phyloP scores from a whole-genome alignment of 805 yeast genomes.

The Candida gorgasii region DNA sequence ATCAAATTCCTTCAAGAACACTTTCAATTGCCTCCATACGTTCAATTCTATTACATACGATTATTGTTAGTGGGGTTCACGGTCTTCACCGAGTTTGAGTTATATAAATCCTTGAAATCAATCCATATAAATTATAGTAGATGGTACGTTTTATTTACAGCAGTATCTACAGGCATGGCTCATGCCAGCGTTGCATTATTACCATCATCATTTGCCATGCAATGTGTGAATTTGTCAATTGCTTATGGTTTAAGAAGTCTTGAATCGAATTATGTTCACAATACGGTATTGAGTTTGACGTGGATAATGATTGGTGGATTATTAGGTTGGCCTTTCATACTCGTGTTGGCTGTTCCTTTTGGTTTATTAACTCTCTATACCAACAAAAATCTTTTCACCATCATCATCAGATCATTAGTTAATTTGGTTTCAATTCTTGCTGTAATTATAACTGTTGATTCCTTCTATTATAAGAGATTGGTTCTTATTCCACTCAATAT shows the following conservation, averaged over 20 bases:
- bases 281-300: slow-evolving; percentile 26
- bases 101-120: slow-evolving; percentile 44
- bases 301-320: slow-evolving; percentile 68
- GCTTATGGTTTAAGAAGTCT: slow-evolving; percentile 32
- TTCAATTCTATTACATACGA: slow-evolving; percentile 57
- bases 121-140: slow-evolving; percentile 46
- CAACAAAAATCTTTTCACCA: background rate
- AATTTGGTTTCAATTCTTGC: slow-evolving; percentile 21
- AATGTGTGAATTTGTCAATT: slow-evolving; percentile 46
- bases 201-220: slow-evolving; percentile 76
- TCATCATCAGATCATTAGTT: slow-evolving; percentile 9
- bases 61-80: slow-evolving; percentile 38
- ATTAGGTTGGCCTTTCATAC: slow-evolving; percentile 89
- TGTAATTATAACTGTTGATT: slow-evolving; percentile 50
- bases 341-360: slow-evolving; percentile 64
- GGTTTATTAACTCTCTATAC: slow-evolving; percentile 31
- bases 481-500: slow-evolving; percentile 80
- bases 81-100: slow-evolving; percentile 51
- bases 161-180: slow-evolving; percentile 77
- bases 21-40: slow-evolving; percentile 22
- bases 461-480: slow-evolving; percentile 57
- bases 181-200: slow-evolving; percentile 86
- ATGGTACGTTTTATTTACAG: slow-evolving; percentile 63
- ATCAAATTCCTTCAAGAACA: slow-evolving; percentile 15
- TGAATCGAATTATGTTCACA: slow-evolving; percentile 12